Evolutionary conservation across 169 alveolate genomes (phyloP).

Genomic region (Eimeria tenella): DNA sequence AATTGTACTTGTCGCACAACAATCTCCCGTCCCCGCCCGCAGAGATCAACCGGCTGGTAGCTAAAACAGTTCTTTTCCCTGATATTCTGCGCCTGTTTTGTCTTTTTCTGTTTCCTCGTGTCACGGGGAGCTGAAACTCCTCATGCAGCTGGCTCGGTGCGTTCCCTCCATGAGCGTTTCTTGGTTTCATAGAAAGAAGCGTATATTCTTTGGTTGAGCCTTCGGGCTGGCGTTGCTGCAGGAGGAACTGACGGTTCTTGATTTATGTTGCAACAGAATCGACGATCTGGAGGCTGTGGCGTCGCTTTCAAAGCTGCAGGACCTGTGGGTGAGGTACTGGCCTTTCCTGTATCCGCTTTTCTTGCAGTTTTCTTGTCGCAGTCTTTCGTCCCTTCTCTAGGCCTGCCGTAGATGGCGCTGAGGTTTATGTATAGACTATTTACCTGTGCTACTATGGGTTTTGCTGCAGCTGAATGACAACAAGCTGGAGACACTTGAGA

Average conservation of each 20-base stretch:
- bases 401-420: neutral
- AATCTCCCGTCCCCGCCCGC: constrained; percentile 72
- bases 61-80: neutral
- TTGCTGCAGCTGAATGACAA: constrained; percentile 84
- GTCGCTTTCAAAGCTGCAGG: constrained; percentile 78
- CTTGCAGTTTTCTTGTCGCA: neutral
- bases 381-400: neutral
- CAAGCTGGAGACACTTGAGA: constrained; percentile 69
- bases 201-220: neutral
- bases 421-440: neutral
- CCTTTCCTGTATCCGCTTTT: too few species aligned
- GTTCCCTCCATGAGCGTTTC: neutral
- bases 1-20: constrained; percentile 83
- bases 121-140: neutral
- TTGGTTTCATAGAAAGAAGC: neutral
- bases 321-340: constrained; percentile 83
- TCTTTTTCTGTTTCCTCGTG: neutral
- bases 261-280: constrained; percentile 81
- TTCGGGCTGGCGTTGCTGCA: constrained; percentile 32
- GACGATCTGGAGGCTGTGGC: constrained; percentile 76
- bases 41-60: constrained; percentile 30
- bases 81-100: neutral
- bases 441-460: neutral
- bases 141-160: neutral
- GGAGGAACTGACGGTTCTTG: constrained; percentile 80